Conservation (phyloP, 2,329 filamentous ascomycete genomes). For the Exophiala aquamarina region DNA sequence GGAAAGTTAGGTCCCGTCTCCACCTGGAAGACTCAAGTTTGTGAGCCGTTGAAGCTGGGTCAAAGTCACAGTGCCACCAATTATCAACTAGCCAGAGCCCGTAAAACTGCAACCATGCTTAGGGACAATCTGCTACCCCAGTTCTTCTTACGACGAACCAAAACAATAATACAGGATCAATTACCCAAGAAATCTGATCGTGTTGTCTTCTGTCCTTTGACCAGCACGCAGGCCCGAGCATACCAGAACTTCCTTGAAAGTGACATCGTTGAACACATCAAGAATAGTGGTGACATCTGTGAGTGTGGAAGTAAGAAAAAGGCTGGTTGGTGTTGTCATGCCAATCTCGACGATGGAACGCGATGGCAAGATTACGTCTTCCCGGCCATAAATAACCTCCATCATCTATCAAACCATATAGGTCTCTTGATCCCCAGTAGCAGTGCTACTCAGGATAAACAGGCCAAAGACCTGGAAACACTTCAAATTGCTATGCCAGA, state of each 20-base stretch:
- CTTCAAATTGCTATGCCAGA: conserved; percentile 74
- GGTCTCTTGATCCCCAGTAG: conserved; percentile 75
- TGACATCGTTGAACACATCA: conserved; percentile 68
- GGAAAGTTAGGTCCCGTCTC: conserved; percentile 65
- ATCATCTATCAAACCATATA: conserved; percentile 91
- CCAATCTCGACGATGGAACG: conserved; percentile 56
- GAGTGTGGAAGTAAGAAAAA: conserved; percentile 68
- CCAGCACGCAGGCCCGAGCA: conserved; percentile 73
- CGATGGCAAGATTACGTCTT: conserved; percentile 80
- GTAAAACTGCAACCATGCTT: conserved; percentile 79
- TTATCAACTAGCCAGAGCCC: conserved; percentile 75
- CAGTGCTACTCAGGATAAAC: conserved; percentile 67
- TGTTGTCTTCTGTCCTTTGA: conserved; percentile 92
- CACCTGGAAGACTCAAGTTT: conserved; percentile 78
- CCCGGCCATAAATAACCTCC: conserved; percentile 75
- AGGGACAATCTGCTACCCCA: conserved; percentile 83
- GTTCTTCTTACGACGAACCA: conserved; percentile 91
- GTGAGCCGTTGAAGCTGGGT: conserved; percentile 76
- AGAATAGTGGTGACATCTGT: conserved; percentile 66
- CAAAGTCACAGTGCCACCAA: conserved; percentile 91
- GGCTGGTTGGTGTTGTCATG: conserved; percentile 78
- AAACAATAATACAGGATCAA: conserved; percentile 86
- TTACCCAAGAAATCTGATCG: conserved; percentile 91
- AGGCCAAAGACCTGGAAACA: conserved; percentile 72
- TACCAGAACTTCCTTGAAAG: conserved; percentile 81